Evolutionary conservation across 805 yeast genomes (phyloP), one percentile per base, ranked within the genome.

Genomic region (Candida maltosa): DNA sequence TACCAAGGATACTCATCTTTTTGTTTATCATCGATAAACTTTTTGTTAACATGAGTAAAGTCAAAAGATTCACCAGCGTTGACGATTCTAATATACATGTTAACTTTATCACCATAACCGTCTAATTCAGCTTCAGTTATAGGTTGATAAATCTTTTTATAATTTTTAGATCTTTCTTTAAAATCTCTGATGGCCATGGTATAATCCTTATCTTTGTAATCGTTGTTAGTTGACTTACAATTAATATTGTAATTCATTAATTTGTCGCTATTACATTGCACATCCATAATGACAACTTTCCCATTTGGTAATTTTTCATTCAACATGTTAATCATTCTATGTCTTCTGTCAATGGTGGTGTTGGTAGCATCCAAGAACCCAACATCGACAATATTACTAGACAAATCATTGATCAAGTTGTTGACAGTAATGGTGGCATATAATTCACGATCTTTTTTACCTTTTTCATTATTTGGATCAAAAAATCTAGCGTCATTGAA

Each of bases 171-270:
- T 43, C 89, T 65, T 34, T 65, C 63, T 28, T 78, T 65, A 48
- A 83, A 83, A 59, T 82, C 88, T 3, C 58, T 44, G 12, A 80
- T 70, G 3, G 87, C 78, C 5, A 51, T 51, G 22, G 68, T 68
- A 44, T 76, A 74, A 29, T 76, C 73, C 44, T 65, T 63, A 31
- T 71, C 70, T 35, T 53, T 58, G 53, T 83, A 83, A 52, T 83
- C 89, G 25, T 67, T 70, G 49, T 80, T 80, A 35, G 60, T 64
- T 1, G 87, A 72, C 53, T 83, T 83, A 34, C 77, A 75, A 46
- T 75, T 78, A 35, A 82, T 78, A 56, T 83, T 83, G 54, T 54
- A 83, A 39, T 73, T 65, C 45, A 80, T 57, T 20, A 78, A 65
- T 12, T 65, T 64, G 20, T 56, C 54, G 49, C 78, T 75, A n/a